Evolutionary conservation across 352 stramenopile species (phyloP).

Genomic region (Phytopythium boreale): DNA sequence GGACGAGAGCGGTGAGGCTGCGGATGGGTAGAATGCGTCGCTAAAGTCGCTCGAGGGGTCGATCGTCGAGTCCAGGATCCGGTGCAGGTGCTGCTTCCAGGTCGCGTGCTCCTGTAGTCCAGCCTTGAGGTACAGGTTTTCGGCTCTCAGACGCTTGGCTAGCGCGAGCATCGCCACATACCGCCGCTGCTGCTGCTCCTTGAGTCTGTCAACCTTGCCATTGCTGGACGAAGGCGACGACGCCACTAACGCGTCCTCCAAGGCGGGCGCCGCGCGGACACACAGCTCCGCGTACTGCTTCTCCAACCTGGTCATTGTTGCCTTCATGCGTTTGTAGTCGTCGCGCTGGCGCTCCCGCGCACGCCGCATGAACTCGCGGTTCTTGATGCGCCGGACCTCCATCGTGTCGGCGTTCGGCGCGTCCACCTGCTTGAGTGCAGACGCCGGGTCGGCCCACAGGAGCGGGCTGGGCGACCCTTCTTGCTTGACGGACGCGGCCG

Average conservation of each 20-base stretch:
- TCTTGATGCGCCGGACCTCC: constrained; percentile 29
- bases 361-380: constrained; percentile 30
- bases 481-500: background rate
- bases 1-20: too few species aligned
- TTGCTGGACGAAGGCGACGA: background rate
- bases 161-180: background rate
- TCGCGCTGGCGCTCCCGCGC: constrained; percentile 27
- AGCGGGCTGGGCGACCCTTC: background rate
- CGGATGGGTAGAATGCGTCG: too few species aligned
- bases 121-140: constrained; percentile 28
- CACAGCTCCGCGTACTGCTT: constrained; percentile 23
- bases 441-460: background rate
- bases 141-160: constrained; percentile 17
- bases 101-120: constrained; percentile 18
- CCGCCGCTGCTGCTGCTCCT: constrained; percentile 1
- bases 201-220: background rate
- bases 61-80: constrained; percentile 11
- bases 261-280: constrained; percentile 4
- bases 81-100: constrained; percentile 26
- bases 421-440: constrained; percentile 6
- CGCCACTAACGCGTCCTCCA: constrained; percentile 4
- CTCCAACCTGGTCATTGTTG: constrained; percentile 19
- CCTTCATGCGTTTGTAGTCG: constrained; percentile 21
- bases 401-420: constrained; percentile 21
- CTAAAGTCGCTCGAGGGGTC: background rate